Evolutionary conservation across 805 yeast species (phyloP), one percentile per base, ranked within the genome.

Genomic region (Candida xiaguanensis): DNA sequence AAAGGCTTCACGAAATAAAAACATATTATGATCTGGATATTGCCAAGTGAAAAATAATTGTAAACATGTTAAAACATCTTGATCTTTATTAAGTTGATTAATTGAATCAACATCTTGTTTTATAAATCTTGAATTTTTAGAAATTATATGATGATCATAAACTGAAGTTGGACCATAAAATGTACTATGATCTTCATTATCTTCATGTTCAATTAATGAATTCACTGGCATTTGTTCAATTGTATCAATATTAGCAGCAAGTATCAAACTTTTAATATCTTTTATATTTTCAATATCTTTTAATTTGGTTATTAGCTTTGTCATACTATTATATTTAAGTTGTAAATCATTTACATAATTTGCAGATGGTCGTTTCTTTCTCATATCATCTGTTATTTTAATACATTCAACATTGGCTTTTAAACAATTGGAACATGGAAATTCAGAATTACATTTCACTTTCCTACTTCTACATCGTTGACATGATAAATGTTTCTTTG

Each of bases 1-100:
- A 49, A 80, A 79, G 12, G 81, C 76, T 46, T 80, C 86, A 42
- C 85, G 60, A 50, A 75, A 80, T n/a, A 80, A 68, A 48, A 78
- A 80, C 61, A 75, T 69, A 49, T 77, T 76, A 46, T 76, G 71
- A 44, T 79, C 85, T 3, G 85, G 85, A 46, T 80, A 80, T 44
- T 76, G 73, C 80, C 82, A 78, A n/a, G 69, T 70, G 53, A 78
- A 80, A 52, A 80, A 69, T n/a, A 67, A 53, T 47, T 64, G 58
- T 25, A 66, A 40, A 46, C 72, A 67, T 33, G 63, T 65, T 37
- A 67, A 54, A 14, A 56, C 54, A 25, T 55, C 62, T 20, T 57
- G 63, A 43, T 61, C 66, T 36, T 56, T 61, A 44, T 64, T 70
- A 37, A 63, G 48, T 20, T 48, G 42, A 35, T 44, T 53, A 14